Conservation (phyloP, 108 stramenopile species). For the Aurantiochytrium sp. region DNA sequence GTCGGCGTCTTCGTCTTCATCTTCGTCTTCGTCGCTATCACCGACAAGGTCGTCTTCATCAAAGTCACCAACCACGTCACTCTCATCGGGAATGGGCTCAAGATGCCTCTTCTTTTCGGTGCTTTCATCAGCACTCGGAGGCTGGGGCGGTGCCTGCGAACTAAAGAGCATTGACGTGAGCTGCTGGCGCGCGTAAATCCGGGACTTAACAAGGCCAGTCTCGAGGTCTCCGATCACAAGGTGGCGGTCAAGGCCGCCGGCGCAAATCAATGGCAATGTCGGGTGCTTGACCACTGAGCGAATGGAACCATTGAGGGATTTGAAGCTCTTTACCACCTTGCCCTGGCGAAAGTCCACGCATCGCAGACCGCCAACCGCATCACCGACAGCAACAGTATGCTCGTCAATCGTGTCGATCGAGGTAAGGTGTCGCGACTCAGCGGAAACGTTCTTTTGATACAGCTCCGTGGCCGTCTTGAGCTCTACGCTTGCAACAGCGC, state of each 20-base stretch:
- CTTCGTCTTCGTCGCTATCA: background rate
- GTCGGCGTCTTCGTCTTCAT: background rate
- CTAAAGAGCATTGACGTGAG: background rate
- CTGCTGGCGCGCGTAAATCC: background rate
- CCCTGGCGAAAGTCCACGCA: background rate
- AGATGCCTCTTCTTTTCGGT: background rate
- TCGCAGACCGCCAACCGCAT: background rate
- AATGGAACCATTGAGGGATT: background rate
- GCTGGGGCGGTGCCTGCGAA: background rate
- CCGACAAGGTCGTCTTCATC: no score
- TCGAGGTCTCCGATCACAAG: background rate
- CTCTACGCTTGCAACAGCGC: background rate
- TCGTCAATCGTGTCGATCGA: background rate
- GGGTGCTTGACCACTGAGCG: background rate
- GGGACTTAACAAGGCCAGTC: background rate
- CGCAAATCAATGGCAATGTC: background rate
- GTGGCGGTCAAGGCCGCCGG: background rate
- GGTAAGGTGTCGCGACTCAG: background rate
- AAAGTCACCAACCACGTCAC: background rate
- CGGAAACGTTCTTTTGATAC: background rate
- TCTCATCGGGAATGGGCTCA: background rate
- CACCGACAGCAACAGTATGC: background rate
- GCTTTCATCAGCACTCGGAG: background rate
- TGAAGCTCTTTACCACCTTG: background rate
- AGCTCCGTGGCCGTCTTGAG: background rate